Conservation (phyloP, 257 asterid genomes). For the Coffea canephora region DNA sequence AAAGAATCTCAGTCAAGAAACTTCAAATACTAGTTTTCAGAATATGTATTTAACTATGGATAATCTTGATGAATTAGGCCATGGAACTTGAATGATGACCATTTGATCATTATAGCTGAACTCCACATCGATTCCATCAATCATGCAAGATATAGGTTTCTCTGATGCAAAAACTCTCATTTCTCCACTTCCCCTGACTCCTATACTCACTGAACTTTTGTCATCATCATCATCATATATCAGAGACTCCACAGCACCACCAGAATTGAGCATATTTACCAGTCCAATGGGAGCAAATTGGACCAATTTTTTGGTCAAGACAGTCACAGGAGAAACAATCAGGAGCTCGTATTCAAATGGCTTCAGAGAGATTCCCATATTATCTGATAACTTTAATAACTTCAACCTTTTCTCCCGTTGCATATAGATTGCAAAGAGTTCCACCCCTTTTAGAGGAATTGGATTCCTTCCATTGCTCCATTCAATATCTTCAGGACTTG, state of each 20-base stretch:
- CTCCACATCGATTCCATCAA: constrained; percentile 19
- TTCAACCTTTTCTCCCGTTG: constrained; percentile 23
- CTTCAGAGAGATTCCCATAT: constrained; percentile 12
- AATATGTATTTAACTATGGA: constrained; percentile 23
- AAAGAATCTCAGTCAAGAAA: too few relatives aligned
- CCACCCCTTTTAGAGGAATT: constrained; percentile 8
- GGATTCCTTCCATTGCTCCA: constrained; percentile 31
- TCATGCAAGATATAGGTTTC: constrained; percentile 22
- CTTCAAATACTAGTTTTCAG: not conserved
- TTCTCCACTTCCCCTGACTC: constrained; percentile 31
- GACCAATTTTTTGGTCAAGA: constrained; percentile 13
- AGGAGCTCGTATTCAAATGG: constrained; percentile 32
- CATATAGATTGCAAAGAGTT: constrained; percentile 24
- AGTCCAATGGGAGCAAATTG: constrained; percentile 33
- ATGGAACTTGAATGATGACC: constrained; percentile 31
- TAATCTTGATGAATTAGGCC: constrained; percentile 20
- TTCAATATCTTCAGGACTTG: constrained; percentile 28
- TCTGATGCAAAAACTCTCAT: constrained; percentile 33
- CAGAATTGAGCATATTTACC: constrained; percentile 37
- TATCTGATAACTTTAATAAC: constrained; percentile 22
- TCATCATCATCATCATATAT: constrained; percentile 2
- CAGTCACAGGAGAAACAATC: constrained; percentile 17
- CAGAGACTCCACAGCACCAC: constrained; percentile 29
- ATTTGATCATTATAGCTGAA: constrained; percentile 24
- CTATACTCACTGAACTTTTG: constrained; percentile 17